Percentiles rank a stretch among this genome's conserved stretches.
Evolutionary conservation across 2,329 filamentous ascomycete genomes (phyloP).

Genomic region (Aureobasidium melanogenum): DNA sequence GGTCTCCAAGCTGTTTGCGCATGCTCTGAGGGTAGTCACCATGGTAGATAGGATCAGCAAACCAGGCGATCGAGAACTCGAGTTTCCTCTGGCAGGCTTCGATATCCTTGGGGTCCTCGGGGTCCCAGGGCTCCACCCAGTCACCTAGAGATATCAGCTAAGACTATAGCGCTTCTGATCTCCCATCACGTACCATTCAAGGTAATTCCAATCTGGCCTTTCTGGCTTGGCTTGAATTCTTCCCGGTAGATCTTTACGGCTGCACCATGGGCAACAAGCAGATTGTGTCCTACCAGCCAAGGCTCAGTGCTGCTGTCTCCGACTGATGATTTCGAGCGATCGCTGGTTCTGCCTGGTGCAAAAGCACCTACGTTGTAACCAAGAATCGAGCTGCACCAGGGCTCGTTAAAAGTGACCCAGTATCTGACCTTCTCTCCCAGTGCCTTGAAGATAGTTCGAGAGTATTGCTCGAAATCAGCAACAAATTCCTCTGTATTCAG

Average conservation of each 20-base stretch:
- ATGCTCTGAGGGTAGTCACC: constrained; percentile 44
- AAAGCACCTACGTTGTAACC: constrained; percentile 72
- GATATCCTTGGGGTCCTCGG: constrained; percentile 63
- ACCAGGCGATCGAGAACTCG: constrained; percentile 83
- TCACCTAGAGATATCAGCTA: constrained; percentile 45
- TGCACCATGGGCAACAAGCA: constrained; percentile 69
- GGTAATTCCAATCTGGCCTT: constrained; percentile 78
- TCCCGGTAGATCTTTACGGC: constrained; percentile 77
- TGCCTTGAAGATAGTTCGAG: constrained; percentile 64
- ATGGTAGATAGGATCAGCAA: constrained; percentile 78
- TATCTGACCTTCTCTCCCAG: constrained; percentile 67
- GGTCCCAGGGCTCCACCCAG: constrained; percentile 69
- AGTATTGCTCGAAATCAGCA: constrained; percentile 71
- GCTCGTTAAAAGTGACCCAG: constrained; percentile 81
- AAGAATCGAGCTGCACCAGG: constrained; percentile 74
- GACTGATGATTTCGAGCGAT: constrained; percentile 59
- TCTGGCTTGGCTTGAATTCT: constrained; percentile 64
- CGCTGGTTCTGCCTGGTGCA: constrained; percentile 73
- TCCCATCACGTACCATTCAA: constrained; percentile 55
- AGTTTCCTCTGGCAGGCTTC: constrained; percentile 72
- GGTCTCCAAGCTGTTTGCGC: constrained; percentile 26
- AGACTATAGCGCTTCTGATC: neutral
- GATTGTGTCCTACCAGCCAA: constrained; percentile 74
- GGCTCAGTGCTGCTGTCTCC: constrained; percentile 70
- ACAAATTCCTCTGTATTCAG: constrained; percentile 76